A percentile compares a stretch with the other conserved stretches of the same genome.
Evolutionary conservation across 345 rosid genomes (phyloP).

Genomic region (Toxicodendron radicans): DNA sequence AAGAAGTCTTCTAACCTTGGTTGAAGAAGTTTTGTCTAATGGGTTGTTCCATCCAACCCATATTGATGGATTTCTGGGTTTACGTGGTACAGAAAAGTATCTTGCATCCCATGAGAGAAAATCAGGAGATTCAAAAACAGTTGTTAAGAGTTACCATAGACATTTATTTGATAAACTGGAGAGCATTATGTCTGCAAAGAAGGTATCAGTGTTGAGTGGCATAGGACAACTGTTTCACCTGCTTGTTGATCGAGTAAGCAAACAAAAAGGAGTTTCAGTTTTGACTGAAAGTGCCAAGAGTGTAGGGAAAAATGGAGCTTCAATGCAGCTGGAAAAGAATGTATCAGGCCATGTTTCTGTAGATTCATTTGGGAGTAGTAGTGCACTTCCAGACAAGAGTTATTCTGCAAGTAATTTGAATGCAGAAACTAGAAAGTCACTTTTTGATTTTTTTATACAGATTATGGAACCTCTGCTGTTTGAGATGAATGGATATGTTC

Average conservation of each 20-base stretch:
- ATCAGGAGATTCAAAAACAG: constrained; percentile 36
- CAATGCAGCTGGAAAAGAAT: constrained; percentile 30
- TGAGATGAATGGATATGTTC: constrained; percentile 49
- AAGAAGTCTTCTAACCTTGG: constrained; percentile 43
- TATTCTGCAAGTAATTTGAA: constrained; percentile 44
- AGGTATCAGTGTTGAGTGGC: constrained; percentile 45
- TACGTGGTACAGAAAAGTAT: constrained; percentile 56
- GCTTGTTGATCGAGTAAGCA: constrained; percentile 61
- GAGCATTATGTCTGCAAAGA: constrained; percentile 45
- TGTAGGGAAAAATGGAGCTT: constrained; percentile 30
- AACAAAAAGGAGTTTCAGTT: constrained; percentile 46
- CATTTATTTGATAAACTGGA: constrained; percentile 71
- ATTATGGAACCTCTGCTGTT: constrained; percentile 75
- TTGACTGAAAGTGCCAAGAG: constrained; percentile 39
- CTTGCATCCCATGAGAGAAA: constrained; percentile 35
- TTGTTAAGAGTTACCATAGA: constrained; percentile 72
- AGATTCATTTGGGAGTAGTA: constrained; percentile 23
- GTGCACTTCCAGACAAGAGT: constrained; percentile 36
- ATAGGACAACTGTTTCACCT: constrained; percentile 62
- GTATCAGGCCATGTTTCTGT: constrained; percentile 26
- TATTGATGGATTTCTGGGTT: constrained; percentile 74
- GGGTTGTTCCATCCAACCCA: constrained; percentile 80
- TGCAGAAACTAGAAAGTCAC: constrained; percentile 61
- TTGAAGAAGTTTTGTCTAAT: constrained; percentile 60
- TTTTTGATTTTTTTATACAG: constrained; percentile 76